A percentile compares a stretch with the other conserved stretches of the same genome.
Conservation (phyloP, 768 basidiomycete genomes). For the Kwoniella mangroviensis region DNA sequence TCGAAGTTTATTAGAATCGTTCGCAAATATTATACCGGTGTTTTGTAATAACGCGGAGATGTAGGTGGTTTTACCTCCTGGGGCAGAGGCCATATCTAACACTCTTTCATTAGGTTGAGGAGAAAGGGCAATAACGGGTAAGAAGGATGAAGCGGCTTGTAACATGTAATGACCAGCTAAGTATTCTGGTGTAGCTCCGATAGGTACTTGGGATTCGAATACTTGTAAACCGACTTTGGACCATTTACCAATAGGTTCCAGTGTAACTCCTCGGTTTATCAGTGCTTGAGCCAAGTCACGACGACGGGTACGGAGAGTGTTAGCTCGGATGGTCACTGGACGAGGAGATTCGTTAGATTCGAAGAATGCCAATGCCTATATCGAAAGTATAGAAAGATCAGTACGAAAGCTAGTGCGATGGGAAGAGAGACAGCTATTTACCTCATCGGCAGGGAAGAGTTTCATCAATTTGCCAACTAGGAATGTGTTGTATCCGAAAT, state of each 20-base stretch:
- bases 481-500: constrained; percentile 98
- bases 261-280: constrained; percentile 92
- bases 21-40: constrained; percentile 96
- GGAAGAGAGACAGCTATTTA: constrained; percentile 55
- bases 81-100: constrained; percentile 97
- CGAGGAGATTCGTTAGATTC: constrained; percentile 95
- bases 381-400: neutral
- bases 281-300: constrained; percentile 92
- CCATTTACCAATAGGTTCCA: constrained; percentile 99
- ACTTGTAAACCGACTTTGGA: constrained; percentile 98
- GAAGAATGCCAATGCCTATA: constrained; percentile 93
- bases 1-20: constrained; percentile 90
- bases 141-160: constrained; percentile 96
- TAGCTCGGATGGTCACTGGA: constrained; percentile 96
- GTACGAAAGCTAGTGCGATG: constrained; percentile 1
- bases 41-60: constrained; percentile 96
- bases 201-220: constrained; percentile 93
- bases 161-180: constrained; percentile 99
- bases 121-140: constrained; percentile 94
- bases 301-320: constrained; percentile 89
- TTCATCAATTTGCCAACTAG: constrained; percentile 92
- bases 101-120: constrained; percentile 93
- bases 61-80: constrained; percentile 97
- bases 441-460: constrained; percentile 90
- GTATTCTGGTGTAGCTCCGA: constrained; percentile 98